Evolutionary conservation across 2,329 filamentous ascomycete genomes (phyloP).

Genomic region (Ceratocystis diversiconidia): DNA sequence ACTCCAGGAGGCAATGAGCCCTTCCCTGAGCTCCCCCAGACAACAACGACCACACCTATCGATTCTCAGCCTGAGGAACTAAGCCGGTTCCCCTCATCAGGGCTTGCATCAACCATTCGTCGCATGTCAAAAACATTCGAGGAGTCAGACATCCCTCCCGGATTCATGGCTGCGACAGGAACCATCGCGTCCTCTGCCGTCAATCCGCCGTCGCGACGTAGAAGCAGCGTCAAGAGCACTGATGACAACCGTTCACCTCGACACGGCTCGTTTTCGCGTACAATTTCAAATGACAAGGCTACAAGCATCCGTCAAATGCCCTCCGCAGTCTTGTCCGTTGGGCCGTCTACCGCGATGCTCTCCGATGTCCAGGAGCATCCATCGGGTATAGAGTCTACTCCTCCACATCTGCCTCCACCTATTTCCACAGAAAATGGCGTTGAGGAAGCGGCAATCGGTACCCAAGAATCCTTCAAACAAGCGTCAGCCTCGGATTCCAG

Average conservation of each 20-base stretch:
- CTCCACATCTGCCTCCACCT: not conserved
- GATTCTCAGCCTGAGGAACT: not conserved
- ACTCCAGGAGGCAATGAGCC: not conserved
- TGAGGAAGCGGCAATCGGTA: not conserved
- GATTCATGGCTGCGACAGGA: constrained; percentile 35
- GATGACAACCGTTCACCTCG: constrained; percentile 6
- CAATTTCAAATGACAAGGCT: not conserved
- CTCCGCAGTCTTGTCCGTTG: not conserved
- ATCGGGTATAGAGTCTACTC: not conserved
- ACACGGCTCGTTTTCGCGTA: constrained; percentile 10
- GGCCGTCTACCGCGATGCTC: not conserved
- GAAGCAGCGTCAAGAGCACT: constrained; percentile 18
- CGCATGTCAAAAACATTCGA: constrained; percentile 29
- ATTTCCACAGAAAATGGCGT: not conserved
- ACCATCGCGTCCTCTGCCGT: constrained; percentile 31
- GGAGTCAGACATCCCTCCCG: constrained; percentile 33
- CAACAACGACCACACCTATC: not conserved
- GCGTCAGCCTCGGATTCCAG: not conserved
- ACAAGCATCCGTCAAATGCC: constrained; percentile 6
- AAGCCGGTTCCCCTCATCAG: constrained; percentile 5
- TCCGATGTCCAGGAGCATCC: constrained; percentile 15
- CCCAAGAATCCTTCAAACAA: constrained; percentile 1
- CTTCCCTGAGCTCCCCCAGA: not conserved
- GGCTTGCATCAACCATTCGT: constrained; percentile 21
- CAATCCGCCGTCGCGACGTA: constrained; percentile 10